These are phyloP conservation scores for Thielaviopsis populi DNA, from an alignment of 2,329 filamentous ascomycete species.

Conservation along the genomic window DNA sequence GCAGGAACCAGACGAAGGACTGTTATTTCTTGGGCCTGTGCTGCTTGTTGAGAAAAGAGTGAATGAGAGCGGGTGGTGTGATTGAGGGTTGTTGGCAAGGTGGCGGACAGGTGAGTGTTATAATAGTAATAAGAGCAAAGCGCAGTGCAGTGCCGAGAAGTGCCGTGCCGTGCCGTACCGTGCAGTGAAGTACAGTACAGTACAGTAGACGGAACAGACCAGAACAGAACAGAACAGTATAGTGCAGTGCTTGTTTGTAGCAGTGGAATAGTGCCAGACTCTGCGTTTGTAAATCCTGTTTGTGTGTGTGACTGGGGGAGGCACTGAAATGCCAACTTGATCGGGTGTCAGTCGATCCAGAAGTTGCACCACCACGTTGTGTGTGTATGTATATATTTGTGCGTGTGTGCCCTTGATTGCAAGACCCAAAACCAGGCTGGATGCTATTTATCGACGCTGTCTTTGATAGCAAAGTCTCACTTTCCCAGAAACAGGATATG, in stretches of 20 bases:
- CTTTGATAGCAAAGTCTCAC: constrained; percentile 4
- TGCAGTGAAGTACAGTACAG: no score
- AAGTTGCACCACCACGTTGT: no score
- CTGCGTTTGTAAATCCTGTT: neutral
- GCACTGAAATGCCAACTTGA: neutral
- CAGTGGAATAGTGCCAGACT: neutral
- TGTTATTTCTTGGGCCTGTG: constrained; percentile 5
- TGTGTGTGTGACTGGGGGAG: neutral
- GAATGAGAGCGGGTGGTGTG: neutral
- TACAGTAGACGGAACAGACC: no score
- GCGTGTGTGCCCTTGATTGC: neutral
- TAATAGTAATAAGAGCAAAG: neutral
- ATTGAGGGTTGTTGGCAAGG: neutral
- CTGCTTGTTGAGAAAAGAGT: constrained; percentile 1
- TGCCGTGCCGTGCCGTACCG: no score
- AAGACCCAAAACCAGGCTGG: neutral
- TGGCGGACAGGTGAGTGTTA: neutral
- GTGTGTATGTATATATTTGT: no score
- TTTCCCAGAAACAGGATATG: neutral
- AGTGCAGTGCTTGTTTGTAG: neutral
- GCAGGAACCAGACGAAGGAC: neutral
- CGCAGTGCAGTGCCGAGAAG: no score
- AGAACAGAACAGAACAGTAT: no score
- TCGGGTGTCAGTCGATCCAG: neutral
- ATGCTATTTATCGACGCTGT: neutral